Evolutionary conservation across 176 grass and related monocot genomes (phyloP).

Genomic region (Tillandsia leiboldiana): DNA sequence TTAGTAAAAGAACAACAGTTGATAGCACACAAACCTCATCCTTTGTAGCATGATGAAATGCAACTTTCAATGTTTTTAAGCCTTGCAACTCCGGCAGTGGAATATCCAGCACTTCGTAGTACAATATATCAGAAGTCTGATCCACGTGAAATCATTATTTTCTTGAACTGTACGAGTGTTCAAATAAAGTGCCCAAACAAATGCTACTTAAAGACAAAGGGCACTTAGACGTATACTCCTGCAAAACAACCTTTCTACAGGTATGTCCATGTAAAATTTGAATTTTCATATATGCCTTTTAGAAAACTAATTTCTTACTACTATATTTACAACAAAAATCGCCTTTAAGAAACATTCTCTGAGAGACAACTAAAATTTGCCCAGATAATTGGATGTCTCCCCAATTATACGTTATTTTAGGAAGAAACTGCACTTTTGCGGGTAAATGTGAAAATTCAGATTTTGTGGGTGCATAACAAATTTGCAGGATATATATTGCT

Average conservation of each 20-base stretch:
- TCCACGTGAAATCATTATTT: conserved; percentile 13
- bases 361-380: not conserved
- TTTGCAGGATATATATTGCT: not conserved
- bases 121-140: conserved; percentile 98
- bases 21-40: conserved; percentile 58
- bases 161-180: not conserved
- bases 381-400: too few species aligned
- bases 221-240: too few species aligned
- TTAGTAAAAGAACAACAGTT: not conserved
- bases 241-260: too few species aligned
- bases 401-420: not conserved
- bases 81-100: conserved; percentile 96
- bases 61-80: conserved; percentile 88
- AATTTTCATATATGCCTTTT: too few species aligned
- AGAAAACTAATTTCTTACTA: too few species aligned
- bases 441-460: not conserved
- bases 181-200: not conserved
- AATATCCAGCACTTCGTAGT: conserved; percentile 96
- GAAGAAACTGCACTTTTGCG: too few species aligned
- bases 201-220: not conserved
- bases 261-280: too few species aligned
- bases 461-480: not conserved
- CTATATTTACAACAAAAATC: too few species aligned
- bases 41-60: conserved; percentile 87
- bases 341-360: not conserved